Base-by-base conservation (phyloP, 2,329 filamentous ascomycete genomes). In the Aureobasidium vineae region DNA sequence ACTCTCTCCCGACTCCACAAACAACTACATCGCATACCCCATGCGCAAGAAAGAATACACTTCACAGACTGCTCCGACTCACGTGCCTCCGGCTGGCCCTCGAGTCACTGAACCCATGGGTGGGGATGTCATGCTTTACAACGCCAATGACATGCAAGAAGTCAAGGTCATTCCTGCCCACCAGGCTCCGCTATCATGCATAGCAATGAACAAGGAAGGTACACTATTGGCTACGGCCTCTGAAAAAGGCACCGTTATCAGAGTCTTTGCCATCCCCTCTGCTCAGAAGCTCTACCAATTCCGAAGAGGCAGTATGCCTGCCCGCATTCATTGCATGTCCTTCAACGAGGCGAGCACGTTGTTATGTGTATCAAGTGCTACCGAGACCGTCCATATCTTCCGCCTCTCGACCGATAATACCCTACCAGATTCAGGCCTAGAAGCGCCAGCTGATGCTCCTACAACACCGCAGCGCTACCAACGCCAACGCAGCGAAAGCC, bases 301-400 rank as follows among this genome's bases (percentile, higher is more conserved):
- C 79, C 87, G 95, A 68, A 88, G 95, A 70, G 95, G 95, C 50
- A 97, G 94, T 2, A 97, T 97, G 78, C 95, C 95, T 0, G 93
- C 93, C 1, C 90, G 91, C 47, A 99, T 99, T 72, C 97, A 93
- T 80, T 96, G 92, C 85, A 97, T 99, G 92, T 96, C 93, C 1
- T 99, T 99, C 80, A 99, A 99, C 77, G 88, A 92, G 59, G 92
- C 90, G 67, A 96, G 93, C 2, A 97, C 93, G 1, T 83, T 99
- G 13, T 85, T 99, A 41, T 97, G 93, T 74, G 93, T 99, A 47
- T 98, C 95, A 5, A 98, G 94, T 3, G 93, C 92, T 1, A 96
- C 93, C 0, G 95, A 99, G 74, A 99, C 95, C 0, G 89, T 99
- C 11, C 95, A 99, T 76, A 92, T 99, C 61, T 99, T 99, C 81